Conservation (phyloP, 768 basidiomycete species). For the Serendipita vermifera region DNA sequence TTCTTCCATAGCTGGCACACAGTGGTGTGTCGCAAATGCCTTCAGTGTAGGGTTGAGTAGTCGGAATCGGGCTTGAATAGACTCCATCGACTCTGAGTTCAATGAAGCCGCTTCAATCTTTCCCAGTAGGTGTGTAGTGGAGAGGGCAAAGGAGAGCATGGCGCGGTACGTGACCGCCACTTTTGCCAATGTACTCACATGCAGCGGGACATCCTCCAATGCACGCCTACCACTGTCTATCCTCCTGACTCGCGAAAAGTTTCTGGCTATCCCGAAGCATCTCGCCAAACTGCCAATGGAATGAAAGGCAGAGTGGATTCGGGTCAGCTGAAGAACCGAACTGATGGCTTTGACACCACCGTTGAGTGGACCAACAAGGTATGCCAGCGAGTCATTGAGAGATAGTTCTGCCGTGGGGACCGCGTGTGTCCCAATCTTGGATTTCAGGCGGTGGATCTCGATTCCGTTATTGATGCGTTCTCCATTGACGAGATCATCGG, state of each 20-base stretch:
- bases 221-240: constrained; percentile 40
- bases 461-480: constrained; percentile 40
- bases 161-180: constrained; percentile 53
- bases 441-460: constrained; percentile 57
- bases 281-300: constrained; percentile 47
- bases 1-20: constrained; percentile 52
- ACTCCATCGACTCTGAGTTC: too few species aligned
- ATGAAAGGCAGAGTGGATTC: constrained; percentile 47
- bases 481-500: constrained; percentile 23
- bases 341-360: constrained; percentile 55
- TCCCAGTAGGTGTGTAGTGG: constrained; percentile 45
- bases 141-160: constrained; percentile 49
- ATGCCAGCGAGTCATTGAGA: constrained; percentile 44
- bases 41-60: constrained; percentile 28
- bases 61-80: background rate
- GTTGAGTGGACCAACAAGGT: constrained; percentile 45
- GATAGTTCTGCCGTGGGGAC: constrained; percentile 67
- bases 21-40: constrained; percentile 55
- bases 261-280: constrained; percentile 49
- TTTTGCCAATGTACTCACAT: constrained; percentile 51
- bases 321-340: constrained; percentile 66
- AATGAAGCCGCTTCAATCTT: constrained; percentile 33
- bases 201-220: constrained; percentile 43
- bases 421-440: constrained; percentile 62
- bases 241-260: constrained; percentile 47